A percentile compares a stretch with the other conserved stretches of the same genome.
Conservation (phyloP, 441 rosid genomes). For the Pelargonium myrrhifolium region DNA sequence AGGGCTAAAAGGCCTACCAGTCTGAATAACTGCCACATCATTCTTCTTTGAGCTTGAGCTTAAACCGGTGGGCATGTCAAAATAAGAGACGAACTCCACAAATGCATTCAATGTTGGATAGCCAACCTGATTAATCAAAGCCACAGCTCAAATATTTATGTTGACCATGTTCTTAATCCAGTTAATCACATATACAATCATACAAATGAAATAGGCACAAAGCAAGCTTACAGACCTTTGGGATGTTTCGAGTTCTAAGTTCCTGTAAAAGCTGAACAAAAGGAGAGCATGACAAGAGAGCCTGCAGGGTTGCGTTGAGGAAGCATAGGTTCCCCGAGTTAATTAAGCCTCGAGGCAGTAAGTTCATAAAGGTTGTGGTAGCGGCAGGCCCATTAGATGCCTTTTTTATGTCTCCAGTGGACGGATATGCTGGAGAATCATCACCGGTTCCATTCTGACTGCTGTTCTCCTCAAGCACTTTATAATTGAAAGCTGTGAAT, state of each 20-base stretch:
- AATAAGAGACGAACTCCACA: slow-evolving; percentile 57
- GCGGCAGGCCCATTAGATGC: slow-evolving; percentile 29
- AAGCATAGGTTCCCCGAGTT: slow-evolving; percentile 85
- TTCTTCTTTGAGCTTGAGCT: slow-evolving; percentile 38
- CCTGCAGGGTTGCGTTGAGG: slow-evolving; percentile 86
- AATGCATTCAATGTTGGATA: slow-evolving; percentile 77
- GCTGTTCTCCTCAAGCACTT: slow-evolving; percentile 34
- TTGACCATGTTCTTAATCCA: background rate
- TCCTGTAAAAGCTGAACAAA: slow-evolving; percentile 72
- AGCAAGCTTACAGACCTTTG: slow-evolving; percentile 39
- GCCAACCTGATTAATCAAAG: slow-evolving; percentile 44
- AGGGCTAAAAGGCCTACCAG: slow-evolving; percentile 72
- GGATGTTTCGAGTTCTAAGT: slow-evolving; percentile 43
- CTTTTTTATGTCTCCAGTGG: slow-evolving; percentile 27
- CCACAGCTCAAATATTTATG: background rate
- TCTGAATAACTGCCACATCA: slow-evolving; percentile 39
- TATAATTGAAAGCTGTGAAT: slow-evolving; percentile 41
- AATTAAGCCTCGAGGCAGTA: slow-evolving; percentile 69
- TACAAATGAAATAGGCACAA: background rate
- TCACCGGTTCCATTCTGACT: slow-evolving; percentile 20
- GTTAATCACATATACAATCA: background rate
- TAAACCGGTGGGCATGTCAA: slow-evolving; percentile 38
- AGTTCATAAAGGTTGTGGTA: slow-evolving; percentile 27
- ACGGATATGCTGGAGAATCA: slow-evolving; percentile 20
- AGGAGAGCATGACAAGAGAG: slow-evolving; percentile 75